Conservation (phyloP, 768 basidiomycete genomes). For the Lentinula detonsa region DNA sequence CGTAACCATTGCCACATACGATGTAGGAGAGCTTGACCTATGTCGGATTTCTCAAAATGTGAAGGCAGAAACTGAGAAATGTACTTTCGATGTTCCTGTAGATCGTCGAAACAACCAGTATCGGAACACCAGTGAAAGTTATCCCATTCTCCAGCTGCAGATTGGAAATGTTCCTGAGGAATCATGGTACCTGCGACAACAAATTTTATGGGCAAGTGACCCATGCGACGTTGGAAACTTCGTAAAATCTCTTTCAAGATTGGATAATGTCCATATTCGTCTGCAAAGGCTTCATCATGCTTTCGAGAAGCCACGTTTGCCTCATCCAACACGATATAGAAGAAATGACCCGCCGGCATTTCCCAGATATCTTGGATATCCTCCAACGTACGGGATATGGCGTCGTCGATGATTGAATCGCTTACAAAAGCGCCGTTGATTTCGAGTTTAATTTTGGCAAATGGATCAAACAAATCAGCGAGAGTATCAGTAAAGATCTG, state of each 20-base stretch:
- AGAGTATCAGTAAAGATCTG: background rate
- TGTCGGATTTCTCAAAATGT: background rate
- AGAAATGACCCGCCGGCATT: background rate
- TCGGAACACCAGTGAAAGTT: slow-evolving; percentile 6
- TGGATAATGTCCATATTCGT: slow-evolving; percentile 1
- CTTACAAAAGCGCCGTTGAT: background rate
- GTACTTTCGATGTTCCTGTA: background rate
- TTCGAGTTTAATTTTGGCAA: background rate
- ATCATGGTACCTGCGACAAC: slow-evolving; percentile 3
- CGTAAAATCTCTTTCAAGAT: slow-evolving; percentile 5
- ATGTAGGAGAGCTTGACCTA: background rate
- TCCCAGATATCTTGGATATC: background rate
- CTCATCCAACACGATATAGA: slow-evolving; percentile 6
- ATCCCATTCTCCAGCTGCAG: background rate
- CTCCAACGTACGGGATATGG: background rate
- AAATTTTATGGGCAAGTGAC: background rate
- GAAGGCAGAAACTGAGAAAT: slow-evolving; percentile 5
- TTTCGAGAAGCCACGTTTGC: background rate
- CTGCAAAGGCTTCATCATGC: background rate
- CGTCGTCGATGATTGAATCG: background rate
- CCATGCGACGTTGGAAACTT: background rate
- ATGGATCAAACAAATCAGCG: background rate
- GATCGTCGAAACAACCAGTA: slow-evolving; percentile 6
- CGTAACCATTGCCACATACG: slow-evolving; percentile 12
- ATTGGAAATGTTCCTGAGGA: background rate